Evolutionary conservation across 129 eudicot genomes (phyloP).

Genomic region (Flaveria brownii): DNA sequence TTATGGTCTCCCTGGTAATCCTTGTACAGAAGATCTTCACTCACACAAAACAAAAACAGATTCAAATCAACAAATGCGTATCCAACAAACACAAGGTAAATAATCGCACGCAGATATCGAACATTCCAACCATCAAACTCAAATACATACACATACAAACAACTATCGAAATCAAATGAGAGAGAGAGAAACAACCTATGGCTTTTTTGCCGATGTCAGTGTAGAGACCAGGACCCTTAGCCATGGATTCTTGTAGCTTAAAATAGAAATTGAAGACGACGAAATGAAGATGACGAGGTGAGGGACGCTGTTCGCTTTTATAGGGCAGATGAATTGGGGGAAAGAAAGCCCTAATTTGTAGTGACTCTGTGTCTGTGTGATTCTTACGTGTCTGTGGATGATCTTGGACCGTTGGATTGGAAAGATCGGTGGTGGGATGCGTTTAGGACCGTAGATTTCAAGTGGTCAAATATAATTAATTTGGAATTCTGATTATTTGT

Average conservation of each 20-base stretch:
- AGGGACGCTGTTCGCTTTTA: neutral
- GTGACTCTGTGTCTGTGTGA: neutral
- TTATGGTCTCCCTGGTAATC: conserved; percentile 92
- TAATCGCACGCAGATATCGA: neutral
- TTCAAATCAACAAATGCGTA: conserved; percentile 21
- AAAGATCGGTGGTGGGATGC: neutral
- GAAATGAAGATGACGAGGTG: conserved; percentile 14
- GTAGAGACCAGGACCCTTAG: conserved; percentile 92
- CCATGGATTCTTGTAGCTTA: conserved; percentile 48
- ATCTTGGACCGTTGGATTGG: conserved; percentile 23
- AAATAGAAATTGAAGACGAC: conserved; percentile 24
- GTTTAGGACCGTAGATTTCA: too few species aligned
- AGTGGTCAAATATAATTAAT: too few species aligned
- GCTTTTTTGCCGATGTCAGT: conserved; percentile 79
- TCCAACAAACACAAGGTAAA: neutral
- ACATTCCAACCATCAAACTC: neutral
- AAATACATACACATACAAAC: neutral
- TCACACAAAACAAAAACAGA: conserved; percentile 15
- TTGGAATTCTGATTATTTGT: neutral
- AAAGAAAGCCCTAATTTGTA: conserved; percentile 47
- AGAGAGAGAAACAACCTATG: conserved; percentile 46
- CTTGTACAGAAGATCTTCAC: conserved; percentile 77
- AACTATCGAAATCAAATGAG: neutral
- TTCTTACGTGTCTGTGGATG: conserved; percentile 3
- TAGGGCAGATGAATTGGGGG: conserved; percentile 20